Evolutionary conservation across 257 asterid species (phyloP).

Genomic region (Solanum okadae): DNA sequence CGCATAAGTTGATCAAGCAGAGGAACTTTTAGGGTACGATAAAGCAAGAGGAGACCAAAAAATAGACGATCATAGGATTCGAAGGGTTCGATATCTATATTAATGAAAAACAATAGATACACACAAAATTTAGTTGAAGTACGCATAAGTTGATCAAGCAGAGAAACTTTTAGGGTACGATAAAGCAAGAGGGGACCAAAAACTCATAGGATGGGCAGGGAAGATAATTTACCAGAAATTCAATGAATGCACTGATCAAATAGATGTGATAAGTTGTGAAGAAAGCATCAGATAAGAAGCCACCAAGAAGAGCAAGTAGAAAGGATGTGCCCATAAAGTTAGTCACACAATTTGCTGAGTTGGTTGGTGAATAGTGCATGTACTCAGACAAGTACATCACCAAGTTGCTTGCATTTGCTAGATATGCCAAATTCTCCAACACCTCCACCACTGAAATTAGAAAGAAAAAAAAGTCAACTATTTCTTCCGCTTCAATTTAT

Average conservation of each 20-base stretch:
- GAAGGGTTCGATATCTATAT: neutral
- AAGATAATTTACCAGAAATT: constrained; percentile 53
- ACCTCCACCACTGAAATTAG: constrained; percentile 59
- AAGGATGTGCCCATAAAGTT: constrained; percentile 97
- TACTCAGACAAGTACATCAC: constrained; percentile 52
- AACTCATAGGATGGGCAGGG: neutral
- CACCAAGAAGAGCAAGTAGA: constrained; percentile 83
- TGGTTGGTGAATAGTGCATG: constrained; percentile 78
- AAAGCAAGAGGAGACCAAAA: neutral
- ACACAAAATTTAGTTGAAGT: neutral
- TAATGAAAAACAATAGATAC: neutral
- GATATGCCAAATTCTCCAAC: constrained; percentile 81
- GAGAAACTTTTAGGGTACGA: neutral
- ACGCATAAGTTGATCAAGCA: accelerated
- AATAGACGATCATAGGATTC: too few relatives aligned
- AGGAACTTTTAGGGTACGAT: neutral
- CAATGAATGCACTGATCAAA: constrained; percentile 45
- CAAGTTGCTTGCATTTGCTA: constrained; percentile 95
- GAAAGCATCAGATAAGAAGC: constrained; percentile 82
- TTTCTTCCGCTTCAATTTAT: too few relatives aligned
- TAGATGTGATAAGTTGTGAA: constrained; percentile 67
- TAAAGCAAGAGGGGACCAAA: neutral
- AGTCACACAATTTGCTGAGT: constrained; percentile 76
- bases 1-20: accelerated
- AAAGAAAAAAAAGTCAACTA: neutral